Evolutionary conservation across 768 basidiomycete species (phyloP).

Genomic region (Panaeolus cyanescens): DNA sequence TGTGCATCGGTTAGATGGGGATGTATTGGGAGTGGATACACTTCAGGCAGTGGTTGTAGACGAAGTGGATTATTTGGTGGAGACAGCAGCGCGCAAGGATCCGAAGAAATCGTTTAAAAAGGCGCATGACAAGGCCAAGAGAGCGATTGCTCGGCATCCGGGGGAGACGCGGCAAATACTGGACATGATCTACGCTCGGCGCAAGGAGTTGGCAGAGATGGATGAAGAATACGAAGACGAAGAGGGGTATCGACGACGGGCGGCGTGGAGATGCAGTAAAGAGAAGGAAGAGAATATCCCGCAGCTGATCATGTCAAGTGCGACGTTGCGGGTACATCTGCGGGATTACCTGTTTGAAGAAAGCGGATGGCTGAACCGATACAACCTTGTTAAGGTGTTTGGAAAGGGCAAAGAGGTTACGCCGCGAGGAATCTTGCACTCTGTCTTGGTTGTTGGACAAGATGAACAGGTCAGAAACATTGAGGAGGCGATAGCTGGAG

Average conservation of each 20-base stretch:
- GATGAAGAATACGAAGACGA: constrained; percentile 23
- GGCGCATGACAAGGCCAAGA: constrained; percentile 37
- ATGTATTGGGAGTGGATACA: constrained; percentile 43
- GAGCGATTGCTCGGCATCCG: constrained; percentile 53
- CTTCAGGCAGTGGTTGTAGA: constrained; percentile 69
- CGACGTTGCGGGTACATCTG: constrained; percentile 62
- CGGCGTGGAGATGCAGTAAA: constrained; percentile 14
- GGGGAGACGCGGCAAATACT: constrained; percentile 61
- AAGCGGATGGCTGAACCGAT: constrained; percentile 59
- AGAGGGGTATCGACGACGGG: constrained; percentile 13
- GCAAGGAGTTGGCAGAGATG: constrained; percentile 29
- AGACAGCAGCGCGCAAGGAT: constrained; percentile 46
- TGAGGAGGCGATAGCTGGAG: constrained; percentile 38
- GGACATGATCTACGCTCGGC: constrained; percentile 50
- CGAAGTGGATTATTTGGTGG: constrained; percentile 75
- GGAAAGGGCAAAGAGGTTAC: constrained; percentile 9
- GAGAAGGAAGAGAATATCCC: constrained; percentile 32
- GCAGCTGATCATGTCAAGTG: constrained; percentile 71
- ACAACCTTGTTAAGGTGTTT: constrained; percentile 36
- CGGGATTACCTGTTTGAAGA: constrained; percentile 53
- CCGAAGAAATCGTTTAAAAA: constrained; percentile 37
- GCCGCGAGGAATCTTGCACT: constrained; percentile 38
- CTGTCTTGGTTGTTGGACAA: constrained; percentile 62
- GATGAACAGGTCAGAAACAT: constrained; percentile 53
- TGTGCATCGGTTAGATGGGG: constrained; percentile 43